Conservation (phyloP, 192 early-diverging fungal species). For the Coemansia sp. region DNA sequence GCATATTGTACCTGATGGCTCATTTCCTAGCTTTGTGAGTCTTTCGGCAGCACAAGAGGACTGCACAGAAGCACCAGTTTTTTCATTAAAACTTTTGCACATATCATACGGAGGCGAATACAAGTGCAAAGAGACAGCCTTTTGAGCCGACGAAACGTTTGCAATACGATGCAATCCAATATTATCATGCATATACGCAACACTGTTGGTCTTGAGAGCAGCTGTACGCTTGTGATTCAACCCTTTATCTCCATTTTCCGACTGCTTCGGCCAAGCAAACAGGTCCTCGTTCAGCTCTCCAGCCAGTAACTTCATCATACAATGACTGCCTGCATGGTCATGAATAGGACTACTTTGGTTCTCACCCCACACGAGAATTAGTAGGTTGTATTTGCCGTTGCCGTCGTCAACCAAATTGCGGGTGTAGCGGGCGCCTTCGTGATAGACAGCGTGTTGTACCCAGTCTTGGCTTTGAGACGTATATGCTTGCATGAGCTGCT, state of each 20-base stretch:
- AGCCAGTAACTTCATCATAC: constrained; percentile 87
- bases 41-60: constrained; percentile 34
- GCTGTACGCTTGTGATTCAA: constrained; percentile 52
- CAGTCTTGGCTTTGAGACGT: constrained; percentile 70
- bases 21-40: constrained; percentile 6
- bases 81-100: constrained; percentile 83
- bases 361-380: constrained; percentile 84
- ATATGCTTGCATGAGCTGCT: constrained; percentile 67
- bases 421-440: constrained; percentile 72
- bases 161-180: constrained; percentile 84
- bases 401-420: constrained; percentile 87
- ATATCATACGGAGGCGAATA: constrained; percentile 85
- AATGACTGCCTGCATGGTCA: constrained; percentile 87
- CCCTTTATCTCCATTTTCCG: constrained; percentile 2
- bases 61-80: constrained; percentile 55
- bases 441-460: constrained; percentile 73
- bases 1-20: neutral
- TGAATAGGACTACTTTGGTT: constrained; percentile 81
- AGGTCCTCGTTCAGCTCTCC: constrained; percentile 77
- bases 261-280: constrained; percentile 69
- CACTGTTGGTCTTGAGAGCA: constrained; percentile 58
- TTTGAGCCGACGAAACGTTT: constrained; percentile 58
- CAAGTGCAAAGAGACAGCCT: constrained; percentile 84
- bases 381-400: constrained; percentile 90
- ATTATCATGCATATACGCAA: constrained; percentile 88